Evolutionary conservation across 1,139 yeast species (phyloP).

Genomic region (Diutina pseudorugosa): DNA sequence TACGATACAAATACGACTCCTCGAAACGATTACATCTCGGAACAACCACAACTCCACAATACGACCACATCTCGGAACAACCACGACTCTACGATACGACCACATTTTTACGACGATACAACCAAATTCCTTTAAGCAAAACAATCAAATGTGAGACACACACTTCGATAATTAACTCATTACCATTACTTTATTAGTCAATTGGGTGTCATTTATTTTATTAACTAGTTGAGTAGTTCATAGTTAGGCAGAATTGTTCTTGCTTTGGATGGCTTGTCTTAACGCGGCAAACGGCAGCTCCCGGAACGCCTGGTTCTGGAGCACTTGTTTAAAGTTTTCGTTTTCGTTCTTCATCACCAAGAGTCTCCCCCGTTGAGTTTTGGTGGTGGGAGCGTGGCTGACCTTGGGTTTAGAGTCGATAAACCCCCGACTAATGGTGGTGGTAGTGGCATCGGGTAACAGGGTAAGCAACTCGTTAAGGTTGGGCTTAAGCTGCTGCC

Average conservation of each 20-base stretch:
- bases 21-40: too few relatives aligned
- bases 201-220: too few relatives aligned
- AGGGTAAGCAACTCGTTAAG: constrained; percentile 49
- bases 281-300: constrained; percentile 48
- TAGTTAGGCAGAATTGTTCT: not conserved
- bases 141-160: too few relatives aligned
- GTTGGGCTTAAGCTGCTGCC: constrained; percentile 52
- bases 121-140: too few relatives aligned
- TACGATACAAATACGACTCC: too few relatives aligned
- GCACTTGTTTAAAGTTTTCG: constrained; percentile 39
- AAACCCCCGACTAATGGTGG: constrained; percentile 10
- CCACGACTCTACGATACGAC: too few relatives aligned
- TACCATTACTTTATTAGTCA: too few relatives aligned
- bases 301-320: constrained; percentile 40
- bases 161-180: too few relatives aligned
- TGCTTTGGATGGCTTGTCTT: constrained; percentile 23
- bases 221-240: too few relatives aligned
- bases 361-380: constrained; percentile 43
- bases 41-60: too few relatives aligned
- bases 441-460: constrained; percentile 25
- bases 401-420: constrained; percentile 5
- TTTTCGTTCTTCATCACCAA: constrained; percentile 42
- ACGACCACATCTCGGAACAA: too few relatives aligned
- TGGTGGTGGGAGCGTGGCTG: constrained; percentile 38
- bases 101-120: too few relatives aligned